Conservation (phyloP, 768 basidiomycete genomes). For the Podaxis sp. region DNA sequence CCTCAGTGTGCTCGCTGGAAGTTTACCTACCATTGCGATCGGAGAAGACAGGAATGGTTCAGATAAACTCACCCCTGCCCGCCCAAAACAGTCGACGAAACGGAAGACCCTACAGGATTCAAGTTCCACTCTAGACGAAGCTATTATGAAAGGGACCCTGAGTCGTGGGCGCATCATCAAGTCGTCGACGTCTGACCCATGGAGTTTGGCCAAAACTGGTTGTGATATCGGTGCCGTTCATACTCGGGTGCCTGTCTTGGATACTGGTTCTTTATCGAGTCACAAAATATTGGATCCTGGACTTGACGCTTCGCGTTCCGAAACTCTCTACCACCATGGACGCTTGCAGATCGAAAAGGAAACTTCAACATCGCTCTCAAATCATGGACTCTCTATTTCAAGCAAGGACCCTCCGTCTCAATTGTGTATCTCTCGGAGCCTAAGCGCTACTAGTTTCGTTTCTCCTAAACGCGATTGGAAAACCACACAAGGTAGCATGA, state of each 20-base stretch:
- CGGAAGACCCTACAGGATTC: constrained; percentile 19
- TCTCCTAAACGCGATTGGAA: constrained; percentile 9
- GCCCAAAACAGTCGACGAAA: constrained; percentile 18
- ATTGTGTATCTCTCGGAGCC: background rate
- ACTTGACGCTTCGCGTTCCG: background rate
- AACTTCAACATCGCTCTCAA: background rate
- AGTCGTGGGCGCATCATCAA: constrained; percentile 15
- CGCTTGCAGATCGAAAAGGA: constrained; percentile 4
- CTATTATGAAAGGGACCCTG: constrained; percentile 1
- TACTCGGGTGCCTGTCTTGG: constrained; percentile 23
- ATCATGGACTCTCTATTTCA: background rate
- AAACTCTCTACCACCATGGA: background rate
- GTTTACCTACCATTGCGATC: constrained; percentile 22
- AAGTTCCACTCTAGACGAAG: constrained; percentile 6
- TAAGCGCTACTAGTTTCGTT: background rate
- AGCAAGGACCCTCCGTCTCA: background rate
- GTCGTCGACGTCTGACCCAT: constrained; percentile 26
- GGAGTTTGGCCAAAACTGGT: constrained; percentile 39
- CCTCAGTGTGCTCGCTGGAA: constrained; percentile 49
- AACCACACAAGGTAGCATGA: background rate
- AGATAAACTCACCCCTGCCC: constrained; percentile 25
- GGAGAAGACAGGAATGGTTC: background rate
- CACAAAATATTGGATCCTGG: constrained; percentile 2
- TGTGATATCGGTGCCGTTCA: constrained; percentile 38
- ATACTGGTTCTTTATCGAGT: constrained; percentile 1